Evolutionary conservation across 139 green algal species (phyloP).

Genomic region (Tetraselmis chui): DNA sequence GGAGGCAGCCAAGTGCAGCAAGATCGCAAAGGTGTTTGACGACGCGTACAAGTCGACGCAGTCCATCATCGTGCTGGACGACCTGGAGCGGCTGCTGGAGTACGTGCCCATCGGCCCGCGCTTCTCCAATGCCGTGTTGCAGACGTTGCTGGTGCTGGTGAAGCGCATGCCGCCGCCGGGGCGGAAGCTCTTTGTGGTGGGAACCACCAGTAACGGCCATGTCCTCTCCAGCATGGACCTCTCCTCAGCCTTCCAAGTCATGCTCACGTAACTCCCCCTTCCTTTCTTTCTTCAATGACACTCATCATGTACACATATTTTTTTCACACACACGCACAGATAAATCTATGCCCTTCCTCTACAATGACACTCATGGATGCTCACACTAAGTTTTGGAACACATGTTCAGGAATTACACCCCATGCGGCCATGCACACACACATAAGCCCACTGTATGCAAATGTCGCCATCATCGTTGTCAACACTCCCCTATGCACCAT

Average conservation of each 20-base stretch:
- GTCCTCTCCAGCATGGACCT: conserved; percentile 34
- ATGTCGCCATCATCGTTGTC: background rate
- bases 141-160: conserved; percentile 89
- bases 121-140: conserved; percentile 93
- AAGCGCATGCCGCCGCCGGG: conserved; percentile 86
- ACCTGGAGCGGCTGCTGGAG: conserved; percentile 96
- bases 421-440: too few species aligned
- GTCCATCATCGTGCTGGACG: conserved; percentile 89
- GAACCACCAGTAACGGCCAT: conserved; percentile 38
- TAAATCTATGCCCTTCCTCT: too few species aligned
- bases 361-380: too few species aligned
- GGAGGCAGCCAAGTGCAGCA: conserved; percentile 65
- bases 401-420: too few species aligned
- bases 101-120: conserved; percentile 94
- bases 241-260: conserved; percentile 13
- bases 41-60: conserved; percentile 89
- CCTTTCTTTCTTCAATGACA: background rate
- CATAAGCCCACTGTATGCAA: too few species aligned
- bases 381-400: too few species aligned
- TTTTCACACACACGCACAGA: too few species aligned
- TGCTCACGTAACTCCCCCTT: conserved; percentile 2
- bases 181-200: conserved; percentile 81
- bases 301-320: background rate
- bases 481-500: too few species aligned
- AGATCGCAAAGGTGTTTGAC: conserved; percentile 87